Evolutionary conservation across 257 asterid genomes (phyloP).

Genomic region (Solanum lycopersicoides): DNA sequence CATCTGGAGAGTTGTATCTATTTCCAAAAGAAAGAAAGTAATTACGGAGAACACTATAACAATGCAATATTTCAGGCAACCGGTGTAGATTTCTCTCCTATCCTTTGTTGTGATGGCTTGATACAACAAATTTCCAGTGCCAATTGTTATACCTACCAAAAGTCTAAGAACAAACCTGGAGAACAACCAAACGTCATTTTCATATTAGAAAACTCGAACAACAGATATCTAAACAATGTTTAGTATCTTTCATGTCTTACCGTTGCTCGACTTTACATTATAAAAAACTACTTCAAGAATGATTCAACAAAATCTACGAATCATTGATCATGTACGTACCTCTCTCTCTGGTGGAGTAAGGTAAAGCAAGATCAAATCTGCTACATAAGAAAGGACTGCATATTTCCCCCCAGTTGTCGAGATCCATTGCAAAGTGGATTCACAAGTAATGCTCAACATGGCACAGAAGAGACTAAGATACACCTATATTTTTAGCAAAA

Average conservation of each 20-base stretch:
- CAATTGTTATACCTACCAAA: neutral
- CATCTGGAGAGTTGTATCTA: neutral
- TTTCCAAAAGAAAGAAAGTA: neutral
- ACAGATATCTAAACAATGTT: neutral
- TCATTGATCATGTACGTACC: neutral
- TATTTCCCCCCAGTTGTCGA: neutral
- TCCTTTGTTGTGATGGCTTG: neutral
- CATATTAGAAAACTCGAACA: too few relatives aligned
- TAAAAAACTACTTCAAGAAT: neutral
- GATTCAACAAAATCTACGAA: neutral
- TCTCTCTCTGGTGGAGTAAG: neutral
- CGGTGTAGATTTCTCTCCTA: neutral
- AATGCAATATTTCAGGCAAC: neutral
- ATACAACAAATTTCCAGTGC: neutral
- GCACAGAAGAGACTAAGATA: neutral
- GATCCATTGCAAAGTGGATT: neutral
- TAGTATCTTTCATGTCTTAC: neutral
- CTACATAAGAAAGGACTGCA: neutral
- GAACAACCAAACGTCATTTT: neutral
- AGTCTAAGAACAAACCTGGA: neutral
- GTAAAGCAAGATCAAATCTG: neutral
- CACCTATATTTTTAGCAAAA: neutral
- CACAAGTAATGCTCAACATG: neutral
- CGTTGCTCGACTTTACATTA: neutral
- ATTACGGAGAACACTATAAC: neutral